phyloP scores from a whole-genome alignment of 192 early-diverging fungal species.

The Anaeromyces robustus region DNA sequence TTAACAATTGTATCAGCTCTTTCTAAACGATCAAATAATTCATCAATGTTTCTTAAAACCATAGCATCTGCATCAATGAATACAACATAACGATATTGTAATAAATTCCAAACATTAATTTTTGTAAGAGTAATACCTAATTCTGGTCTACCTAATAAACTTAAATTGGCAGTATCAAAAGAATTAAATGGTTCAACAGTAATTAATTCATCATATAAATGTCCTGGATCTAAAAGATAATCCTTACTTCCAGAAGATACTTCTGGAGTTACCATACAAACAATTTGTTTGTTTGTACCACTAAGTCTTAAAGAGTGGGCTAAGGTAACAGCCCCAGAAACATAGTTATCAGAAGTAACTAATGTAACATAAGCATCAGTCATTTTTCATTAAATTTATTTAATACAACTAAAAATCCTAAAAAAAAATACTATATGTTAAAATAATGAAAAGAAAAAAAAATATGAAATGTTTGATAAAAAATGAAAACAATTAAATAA shows the following conservation, averaged over 20 bases:
- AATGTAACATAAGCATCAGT: slow-evolving; percentile 53
- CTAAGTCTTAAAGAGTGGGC: slow-evolving; percentile 54
- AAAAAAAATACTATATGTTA: no score
- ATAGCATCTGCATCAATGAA: slow-evolving; percentile 89
- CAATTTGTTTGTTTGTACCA: slow-evolving; percentile 40
- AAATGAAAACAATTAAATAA: no score
- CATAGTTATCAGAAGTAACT: slow-evolving; percentile 70
- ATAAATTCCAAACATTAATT: slow-evolving; percentile 66
- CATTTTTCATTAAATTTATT: not conserved
- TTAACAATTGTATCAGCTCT: not conserved
- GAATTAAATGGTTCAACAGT: slow-evolving; percentile 49
- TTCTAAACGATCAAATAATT: slow-evolving; percentile 46
- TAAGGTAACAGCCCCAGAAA: slow-evolving; percentile 66
- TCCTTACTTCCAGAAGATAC: slow-evolving; percentile 9
- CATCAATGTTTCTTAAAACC: slow-evolving; percentile 62
- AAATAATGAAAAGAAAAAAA: no score
- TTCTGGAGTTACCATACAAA: slow-evolving; percentile 49
- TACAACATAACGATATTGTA: slow-evolving; percentile 42
- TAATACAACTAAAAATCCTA: not conserved
- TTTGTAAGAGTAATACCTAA: slow-evolving; percentile 82
- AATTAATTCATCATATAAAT: slow-evolving; percentile 56
- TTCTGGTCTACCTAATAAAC: slow-evolving; percentile 73
- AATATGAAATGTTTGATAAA: no score
- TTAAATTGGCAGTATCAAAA: slow-evolving; percentile 30
- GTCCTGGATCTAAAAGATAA: slow-evolving; percentile 20